phyloP scores from a whole-genome alignment of 1,139 yeast genomes.

The Lodderomyces jiufengensis region DNA sequence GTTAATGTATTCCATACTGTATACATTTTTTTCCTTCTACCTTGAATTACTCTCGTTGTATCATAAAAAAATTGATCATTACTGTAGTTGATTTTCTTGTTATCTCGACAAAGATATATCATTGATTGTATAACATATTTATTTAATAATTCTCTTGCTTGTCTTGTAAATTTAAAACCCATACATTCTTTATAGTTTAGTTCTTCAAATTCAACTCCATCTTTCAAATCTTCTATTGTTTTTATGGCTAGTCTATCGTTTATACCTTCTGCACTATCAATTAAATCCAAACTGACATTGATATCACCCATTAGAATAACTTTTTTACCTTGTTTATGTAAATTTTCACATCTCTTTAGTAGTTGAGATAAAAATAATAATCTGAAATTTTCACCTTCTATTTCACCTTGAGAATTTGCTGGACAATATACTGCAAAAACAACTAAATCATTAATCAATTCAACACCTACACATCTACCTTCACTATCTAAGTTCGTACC shows the following conservation, averaged over 20 bases:
- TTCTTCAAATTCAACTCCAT: constrained; percentile 39
- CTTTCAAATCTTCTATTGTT: constrained; percentile 18
- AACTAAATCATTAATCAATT: constrained; percentile 59
- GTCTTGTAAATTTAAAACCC: constrained; percentile 38
- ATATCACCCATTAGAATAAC: constrained; percentile 86
- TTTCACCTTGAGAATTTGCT: constrained; percentile 74
- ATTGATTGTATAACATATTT: constrained; percentile 25
- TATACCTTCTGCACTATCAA: constrained; percentile 76
- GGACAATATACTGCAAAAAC: constrained; percentile 86
- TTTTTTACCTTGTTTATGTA: constrained; percentile 49
- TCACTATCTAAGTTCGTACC: constrained; percentile 66
- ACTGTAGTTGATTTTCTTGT: neutral
- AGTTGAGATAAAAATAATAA: constrained; percentile 54
- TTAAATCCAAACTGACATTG: constrained; percentile 72
- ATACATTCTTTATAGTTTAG: constrained; percentile 35
- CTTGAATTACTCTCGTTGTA: constrained; percentile 57
- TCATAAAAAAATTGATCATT: constrained; percentile 49
- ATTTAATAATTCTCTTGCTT: constrained; percentile 44
- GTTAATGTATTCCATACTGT: constrained; percentile 90
- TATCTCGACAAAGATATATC: neutral
- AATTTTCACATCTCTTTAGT: constrained; percentile 55
- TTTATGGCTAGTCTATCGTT: constrained; percentile 36
- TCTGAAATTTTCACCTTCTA: constrained; percentile 65
- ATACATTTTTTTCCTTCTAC: constrained; percentile 61
- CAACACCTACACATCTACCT: constrained; percentile 78